Evolutionary conservation across 1,284 basidiomycete species (phyloP).

Genomic region (Sanghuangporus sanghuang): DNA sequence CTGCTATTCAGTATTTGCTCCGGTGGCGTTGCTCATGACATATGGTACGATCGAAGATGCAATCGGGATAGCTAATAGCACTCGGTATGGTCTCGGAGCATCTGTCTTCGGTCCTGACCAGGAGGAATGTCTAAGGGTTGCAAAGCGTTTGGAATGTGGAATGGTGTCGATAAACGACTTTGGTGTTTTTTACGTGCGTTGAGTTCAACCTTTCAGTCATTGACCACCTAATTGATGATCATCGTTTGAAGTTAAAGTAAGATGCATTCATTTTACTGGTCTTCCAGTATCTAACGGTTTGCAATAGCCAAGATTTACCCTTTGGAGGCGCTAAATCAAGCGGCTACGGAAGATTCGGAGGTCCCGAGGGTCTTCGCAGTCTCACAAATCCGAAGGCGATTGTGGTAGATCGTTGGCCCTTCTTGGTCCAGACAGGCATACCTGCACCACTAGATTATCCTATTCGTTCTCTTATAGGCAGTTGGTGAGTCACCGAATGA

Average conservation of each 20-base stretch:
- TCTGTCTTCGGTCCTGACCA: conserved; percentile 90
- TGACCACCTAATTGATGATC: background rate
- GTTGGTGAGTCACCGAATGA: conserved; percentile 57
- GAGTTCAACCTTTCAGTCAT: background rate
- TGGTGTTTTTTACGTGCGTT: conserved; percentile 83
- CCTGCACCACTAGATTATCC: conserved; percentile 86
- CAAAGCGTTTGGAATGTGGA: conserved; percentile 78
- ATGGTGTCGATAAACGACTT: conserved; percentile 98
- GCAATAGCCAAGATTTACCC: conserved; percentile 81
- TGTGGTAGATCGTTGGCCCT: conserved; percentile 81
- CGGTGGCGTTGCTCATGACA: conserved; percentile 78
- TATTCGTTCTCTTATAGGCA: conserved; percentile 71
- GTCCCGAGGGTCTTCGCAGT: conserved; percentile 85
- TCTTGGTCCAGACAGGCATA: conserved; percentile 77
- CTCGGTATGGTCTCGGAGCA: conserved; percentile 88
- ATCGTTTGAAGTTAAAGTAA: conserved; percentile 52
- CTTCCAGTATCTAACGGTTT: conserved; percentile 9
- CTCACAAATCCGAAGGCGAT: conserved; percentile 87
- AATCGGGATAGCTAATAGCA: conserved; percentile 80
- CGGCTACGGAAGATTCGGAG: conserved; percentile 90
- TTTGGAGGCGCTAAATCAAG: conserved; percentile 90
- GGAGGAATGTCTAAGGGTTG: conserved; percentile 71
- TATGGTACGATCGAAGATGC: conserved; percentile 82
- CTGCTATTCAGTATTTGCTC: conserved; percentile 70
- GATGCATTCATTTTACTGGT: conserved; percentile 23